Evolutionary conservation across 2,329 filamentous ascomycete genomes (phyloP).

Genomic region (Trichoderma sp.): DNA sequence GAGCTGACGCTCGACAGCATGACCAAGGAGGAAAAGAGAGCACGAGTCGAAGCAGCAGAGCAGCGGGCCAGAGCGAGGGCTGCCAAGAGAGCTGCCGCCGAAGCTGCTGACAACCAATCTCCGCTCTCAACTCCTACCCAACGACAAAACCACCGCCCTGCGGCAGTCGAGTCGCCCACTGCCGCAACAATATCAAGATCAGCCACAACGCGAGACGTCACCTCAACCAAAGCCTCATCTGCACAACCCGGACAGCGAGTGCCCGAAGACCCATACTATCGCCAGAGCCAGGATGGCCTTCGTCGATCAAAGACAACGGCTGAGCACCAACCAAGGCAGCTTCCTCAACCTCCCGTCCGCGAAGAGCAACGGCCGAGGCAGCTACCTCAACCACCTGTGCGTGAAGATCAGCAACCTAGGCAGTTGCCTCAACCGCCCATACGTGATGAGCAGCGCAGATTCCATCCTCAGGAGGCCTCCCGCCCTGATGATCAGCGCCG

Average conservation of each 20-base stretch:
- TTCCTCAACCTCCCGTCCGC: slow-evolving; percentile 4
- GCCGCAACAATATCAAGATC: slow-evolving; percentile 1
- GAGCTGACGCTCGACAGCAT: slow-evolving; percentile 89
- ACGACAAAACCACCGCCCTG: slow-evolving; percentile 1
- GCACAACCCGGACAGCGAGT: slow-evolving; percentile 30
- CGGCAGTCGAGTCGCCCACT: slow-evolving; percentile 1
- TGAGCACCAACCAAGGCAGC: slow-evolving; percentile 24
- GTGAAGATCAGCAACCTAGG: slow-evolving; percentile 22
- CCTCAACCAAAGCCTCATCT: slow-evolving; percentile 22
- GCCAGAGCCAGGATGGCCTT: slow-evolving; percentile 25
- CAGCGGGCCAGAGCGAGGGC: slow-evolving; percentile 66
- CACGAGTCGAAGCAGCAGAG: slow-evolving; percentile 81
- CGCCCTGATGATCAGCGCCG: slow-evolving; percentile 12
- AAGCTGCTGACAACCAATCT: slow-evolving; percentile 29
- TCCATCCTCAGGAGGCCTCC: slow-evolving; percentile 8
- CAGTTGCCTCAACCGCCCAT: slow-evolving; percentile 21
- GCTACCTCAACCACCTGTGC: slow-evolving; percentile 21
- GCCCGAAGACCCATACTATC: slow-evolving; percentile 28
- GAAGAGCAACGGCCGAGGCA: slow-evolving; percentile 22
- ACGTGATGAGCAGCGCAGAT: slow-evolving; percentile 8
- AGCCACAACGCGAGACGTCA: slow-evolving; percentile 24
- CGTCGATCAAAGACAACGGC: background rate
- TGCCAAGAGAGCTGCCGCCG: slow-evolving; percentile 41
- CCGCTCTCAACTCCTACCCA: slow-evolving; percentile 9
- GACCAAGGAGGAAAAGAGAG: slow-evolving; percentile 93